A percentile compares a stretch with the other conserved stretches of the same genome.
phyloP scores from a whole-genome alignment of 805 yeast species.

The Priceomyces fermenticarens region DNA sequence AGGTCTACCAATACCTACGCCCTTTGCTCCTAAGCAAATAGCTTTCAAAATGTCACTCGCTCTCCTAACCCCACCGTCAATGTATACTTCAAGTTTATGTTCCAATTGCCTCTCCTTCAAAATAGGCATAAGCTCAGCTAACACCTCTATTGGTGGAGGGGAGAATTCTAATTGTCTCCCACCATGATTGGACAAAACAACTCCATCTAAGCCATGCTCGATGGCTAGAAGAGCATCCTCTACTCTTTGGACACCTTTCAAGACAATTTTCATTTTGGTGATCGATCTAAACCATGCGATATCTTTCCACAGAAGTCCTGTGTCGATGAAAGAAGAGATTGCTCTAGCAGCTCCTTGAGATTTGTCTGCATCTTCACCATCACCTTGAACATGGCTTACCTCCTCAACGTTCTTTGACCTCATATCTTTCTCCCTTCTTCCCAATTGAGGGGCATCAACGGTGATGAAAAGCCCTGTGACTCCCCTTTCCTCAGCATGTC shows the following conservation, averaged over 20 bases:
- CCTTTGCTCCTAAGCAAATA: conserved; percentile 71
- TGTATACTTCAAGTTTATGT: conserved; percentile 55
- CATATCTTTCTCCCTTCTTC: conserved; percentile 87
- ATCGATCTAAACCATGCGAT: conserved; percentile 38
- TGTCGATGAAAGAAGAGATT: conserved; percentile 72
- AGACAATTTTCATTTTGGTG: conserved; percentile 37
- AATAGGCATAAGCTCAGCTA: conserved; percentile 51
- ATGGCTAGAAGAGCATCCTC: conserved; percentile 64
- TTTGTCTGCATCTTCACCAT: conserved; percentile 56
- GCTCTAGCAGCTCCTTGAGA: conserved; percentile 85
- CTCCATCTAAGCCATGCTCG: conserved; percentile 58
- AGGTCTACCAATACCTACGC: conserved; percentile 74
- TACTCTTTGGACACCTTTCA: conserved; percentile 65
- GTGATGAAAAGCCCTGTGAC: conserved; percentile 83
- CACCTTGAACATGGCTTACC: conserved; percentile 45
- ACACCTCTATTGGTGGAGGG: conserved; percentile 58
- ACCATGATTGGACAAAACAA: conserved; percentile 70
- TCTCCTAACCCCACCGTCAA: conserved; percentile 78
- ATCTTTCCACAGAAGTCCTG: conserved; percentile 37
- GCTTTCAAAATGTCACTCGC: conserved; percentile 80
- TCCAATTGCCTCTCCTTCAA: conserved; percentile 40
- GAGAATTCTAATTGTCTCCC: conserved; percentile 69
- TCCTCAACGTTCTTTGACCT: conserved; percentile 56
- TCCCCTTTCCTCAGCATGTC: conserved; percentile 70
- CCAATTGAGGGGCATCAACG: conserved; percentile 90